A percentile compares a stretch with the other conserved stretches of the same genome.
Evolutionary conservation across 75 land plant genomes (phyloP).

Genomic region (Larix kaempferi): DNA sequence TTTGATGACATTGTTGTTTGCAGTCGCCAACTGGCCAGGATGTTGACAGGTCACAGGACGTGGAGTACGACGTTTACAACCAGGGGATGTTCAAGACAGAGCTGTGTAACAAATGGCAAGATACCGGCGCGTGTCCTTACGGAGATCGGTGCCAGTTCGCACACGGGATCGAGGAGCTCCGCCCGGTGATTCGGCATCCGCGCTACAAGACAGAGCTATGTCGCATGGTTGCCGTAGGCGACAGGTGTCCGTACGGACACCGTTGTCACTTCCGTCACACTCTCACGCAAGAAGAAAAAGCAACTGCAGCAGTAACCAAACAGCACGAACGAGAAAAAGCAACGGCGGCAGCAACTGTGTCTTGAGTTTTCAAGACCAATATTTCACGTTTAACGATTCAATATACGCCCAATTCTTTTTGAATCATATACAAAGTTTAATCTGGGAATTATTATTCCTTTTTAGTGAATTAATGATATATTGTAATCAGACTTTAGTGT

Average conservation of each 20-base stretch:
- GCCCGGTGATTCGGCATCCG: conserved; percentile 79
- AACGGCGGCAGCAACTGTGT: background rate
- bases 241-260: conserved; percentile 73
- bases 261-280: conserved; percentile 84
- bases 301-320: background rate
- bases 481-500: no score
- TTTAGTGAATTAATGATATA: background rate
- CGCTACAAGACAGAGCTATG: conserved; percentile 88
- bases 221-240: conserved; percentile 75
- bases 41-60: conserved; percentile 34
- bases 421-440: background rate
- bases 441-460: background rate
- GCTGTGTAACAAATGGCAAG: conserved; percentile 85
- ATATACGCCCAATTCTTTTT: background rate
- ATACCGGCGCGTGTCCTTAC: conserved; percentile 68
- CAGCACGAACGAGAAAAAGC: background rate
- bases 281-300: conserved; percentile 42
- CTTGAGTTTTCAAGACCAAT: background rate
- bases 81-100: conserved; percentile 90
- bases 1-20: background rate
- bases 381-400: background rate
- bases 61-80: conserved; percentile 47
- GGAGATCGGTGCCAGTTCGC: conserved; percentile 82
- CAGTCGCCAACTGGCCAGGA: conserved; percentile 15
- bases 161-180: conserved; percentile 70